phyloP scores from a whole-genome alignment of 768 basidiomycete genomes.

The Suillus alpinus region DNA sequence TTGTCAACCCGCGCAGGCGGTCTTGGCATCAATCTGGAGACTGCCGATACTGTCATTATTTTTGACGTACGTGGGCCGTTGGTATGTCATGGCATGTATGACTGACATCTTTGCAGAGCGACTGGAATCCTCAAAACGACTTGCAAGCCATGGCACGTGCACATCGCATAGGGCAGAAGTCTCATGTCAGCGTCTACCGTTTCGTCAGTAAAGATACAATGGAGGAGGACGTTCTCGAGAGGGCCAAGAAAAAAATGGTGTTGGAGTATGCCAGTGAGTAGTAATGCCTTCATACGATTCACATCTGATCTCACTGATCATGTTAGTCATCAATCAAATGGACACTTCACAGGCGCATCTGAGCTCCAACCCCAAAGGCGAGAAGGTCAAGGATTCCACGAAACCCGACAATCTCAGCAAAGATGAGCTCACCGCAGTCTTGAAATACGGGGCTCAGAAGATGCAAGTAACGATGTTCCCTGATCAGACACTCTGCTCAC shows the following conservation, averaged over 20 bases:
- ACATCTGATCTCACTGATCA: background rate
- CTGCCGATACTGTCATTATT: conserved; percentile 98
- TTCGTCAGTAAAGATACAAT: conserved; percentile 99
- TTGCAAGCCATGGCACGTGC: conserved; percentile 99
- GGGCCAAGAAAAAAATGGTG: conserved; percentile 99
- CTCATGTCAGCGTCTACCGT: conserved; percentile 96
- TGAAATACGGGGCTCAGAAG: conserved; percentile 98
- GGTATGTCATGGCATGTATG: background rate
- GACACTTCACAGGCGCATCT: conserved; percentile 98
- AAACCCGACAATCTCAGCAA: conserved; percentile 88
- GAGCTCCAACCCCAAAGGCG: conserved; percentile 79
- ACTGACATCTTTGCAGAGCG: conserved; percentile 57
- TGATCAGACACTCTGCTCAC: conserved; percentile 10
- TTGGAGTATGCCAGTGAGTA: conserved; percentile 96
- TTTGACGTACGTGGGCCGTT: conserved; percentile 73
- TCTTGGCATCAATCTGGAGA: conserved; percentile 97
- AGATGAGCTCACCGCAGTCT: conserved; percentile 94
- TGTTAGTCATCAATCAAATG: conserved; percentile 98
- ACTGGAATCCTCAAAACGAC: conserved; percentile 99
- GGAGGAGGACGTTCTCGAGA: conserved; percentile 97
- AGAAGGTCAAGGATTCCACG: conserved; percentile 58
- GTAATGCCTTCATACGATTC: conserved; percentile 12
- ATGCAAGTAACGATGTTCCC: conserved; percentile 54
- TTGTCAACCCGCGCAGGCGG: conserved; percentile 97
- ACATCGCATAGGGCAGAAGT: conserved; percentile 98